phyloP scores from a whole-genome alignment of 106 monocot species.

The Iris macrosiphon region DNA sequence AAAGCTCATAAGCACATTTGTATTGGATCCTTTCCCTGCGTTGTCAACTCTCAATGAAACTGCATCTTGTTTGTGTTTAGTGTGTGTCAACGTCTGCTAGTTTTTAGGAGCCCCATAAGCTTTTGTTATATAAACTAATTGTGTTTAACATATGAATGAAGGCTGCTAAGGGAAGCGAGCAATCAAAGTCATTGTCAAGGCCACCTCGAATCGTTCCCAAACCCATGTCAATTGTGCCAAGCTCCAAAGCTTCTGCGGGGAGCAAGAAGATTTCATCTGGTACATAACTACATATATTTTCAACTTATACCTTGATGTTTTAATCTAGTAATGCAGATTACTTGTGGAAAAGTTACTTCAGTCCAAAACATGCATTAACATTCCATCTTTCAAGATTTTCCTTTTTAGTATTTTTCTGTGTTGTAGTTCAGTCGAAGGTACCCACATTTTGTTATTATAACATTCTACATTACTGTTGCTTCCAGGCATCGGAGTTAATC shows the following conservation, averaged over 20 bases:
- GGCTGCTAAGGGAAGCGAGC: constrained; percentile 1
- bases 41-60: no score
- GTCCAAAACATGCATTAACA: background rate
- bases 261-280: constrained; percentile 7
- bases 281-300: background rate
- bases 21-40: no score
- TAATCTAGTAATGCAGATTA: no score
- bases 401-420: no score
- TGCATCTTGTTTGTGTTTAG: no score
- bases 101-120: no score
- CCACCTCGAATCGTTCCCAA: constrained; percentile 8
- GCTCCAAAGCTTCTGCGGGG: constrained; percentile 4
- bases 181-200: constrained; percentile 1
- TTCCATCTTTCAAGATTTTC: background rate
- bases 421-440: no score
- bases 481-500: constrained; percentile 6
- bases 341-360: background rate
- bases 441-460: no score
- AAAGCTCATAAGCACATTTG: no score
- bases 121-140: background rate
- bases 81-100: no score
- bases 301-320: no score
- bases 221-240: background rate
- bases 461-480: no score
- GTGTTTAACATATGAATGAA: background rate